Percentiles rank a stretch among this genome's conserved stretches.
These are phyloP conservation scores for Epichloe bromicola DNA, from an alignment of 2,329 filamentous ascomycete genomes.

Conservation along the genomic window DNA sequence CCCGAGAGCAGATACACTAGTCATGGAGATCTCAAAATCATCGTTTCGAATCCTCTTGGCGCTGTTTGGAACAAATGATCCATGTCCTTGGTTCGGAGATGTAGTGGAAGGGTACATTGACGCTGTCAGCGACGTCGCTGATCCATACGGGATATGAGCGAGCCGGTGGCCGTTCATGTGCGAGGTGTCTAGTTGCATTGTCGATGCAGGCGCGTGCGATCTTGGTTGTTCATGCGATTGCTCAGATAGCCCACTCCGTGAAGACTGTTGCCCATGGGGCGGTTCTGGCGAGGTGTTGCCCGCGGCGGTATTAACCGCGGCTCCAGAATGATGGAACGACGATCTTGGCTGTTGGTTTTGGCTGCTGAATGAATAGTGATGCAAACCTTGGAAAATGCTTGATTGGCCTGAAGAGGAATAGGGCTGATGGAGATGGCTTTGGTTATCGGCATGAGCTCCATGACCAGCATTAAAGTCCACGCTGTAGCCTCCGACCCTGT, in stretches of 20 bases:
- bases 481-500: conserved; percentile 61
- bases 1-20: conserved; percentile 38
- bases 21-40: conserved; percentile 43
- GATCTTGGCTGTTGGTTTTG: conserved; percentile 21
- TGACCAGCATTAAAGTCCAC: conserved; percentile 57
- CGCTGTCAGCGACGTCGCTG: conserved; percentile 33
- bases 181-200: conserved; percentile 38
- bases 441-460: conserved; percentile 50
- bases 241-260: conserved; percentile 21
- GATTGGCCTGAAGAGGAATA: conserved; percentile 38
- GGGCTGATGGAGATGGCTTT: conserved; percentile 49
- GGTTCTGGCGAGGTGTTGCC: conserved; percentile 32
- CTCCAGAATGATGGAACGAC: conserved; percentile 34
- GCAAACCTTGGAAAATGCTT: conserved; percentile 8
- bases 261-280: conserved; percentile 21
- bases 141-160: conserved; percentile 39
- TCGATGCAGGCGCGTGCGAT: conserved; percentile 26
- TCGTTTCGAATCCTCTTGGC: conserved; percentile 44
- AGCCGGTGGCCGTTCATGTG: conserved; percentile 41
- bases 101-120: conserved; percentile 39
- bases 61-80: conserved; percentile 18
- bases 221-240: conserved; percentile 23
- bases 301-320: conserved; percentile 20
- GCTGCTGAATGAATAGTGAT: conserved; percentile 7
- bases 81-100: conserved; percentile 24